Conservation (phyloP, 352 stramenopile species). For the Phytophthora brassicae region DNA sequence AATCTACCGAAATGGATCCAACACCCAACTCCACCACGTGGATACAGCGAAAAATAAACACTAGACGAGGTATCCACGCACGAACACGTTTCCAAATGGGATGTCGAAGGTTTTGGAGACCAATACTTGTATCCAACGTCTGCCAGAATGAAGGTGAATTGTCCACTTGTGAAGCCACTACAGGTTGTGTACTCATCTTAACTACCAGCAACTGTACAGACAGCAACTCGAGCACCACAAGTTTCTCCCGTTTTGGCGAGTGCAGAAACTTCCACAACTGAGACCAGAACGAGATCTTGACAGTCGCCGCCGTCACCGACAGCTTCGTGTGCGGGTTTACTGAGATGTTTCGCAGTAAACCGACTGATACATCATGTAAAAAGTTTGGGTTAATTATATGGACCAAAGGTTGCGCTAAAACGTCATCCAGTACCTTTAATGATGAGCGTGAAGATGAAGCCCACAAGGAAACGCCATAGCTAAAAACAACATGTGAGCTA, state of each 20-base stretch:
- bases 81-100: constrained; percentile 36
- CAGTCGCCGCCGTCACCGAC: constrained; percentile 32
- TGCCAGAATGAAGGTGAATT: constrained; percentile 10
- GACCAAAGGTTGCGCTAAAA: constrained; percentile 3
- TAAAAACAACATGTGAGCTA: not conserved
- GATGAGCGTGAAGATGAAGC: constrained; percentile 16
- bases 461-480: constrained; percentile 27
- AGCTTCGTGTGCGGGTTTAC: constrained; percentile 43
- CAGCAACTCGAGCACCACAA: constrained; percentile 48
- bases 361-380: constrained; percentile 27
- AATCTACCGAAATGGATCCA: constrained; percentile 34
- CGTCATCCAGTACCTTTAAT: constrained; percentile 9
- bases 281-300: constrained; percentile 61
- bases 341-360: constrained; percentile 51
- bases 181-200: not conserved
- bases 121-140: constrained; percentile 25
- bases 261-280: constrained; percentile 54
- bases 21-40: constrained; percentile 40
- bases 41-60: constrained; percentile 36
- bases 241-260: constrained; percentile 39
- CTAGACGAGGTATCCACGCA: constrained; percentile 43
- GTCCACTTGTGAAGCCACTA: not conserved
- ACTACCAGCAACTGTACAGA: constrained; percentile 40
- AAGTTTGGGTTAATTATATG: not conserved
- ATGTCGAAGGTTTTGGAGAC: constrained; percentile 41